Percentiles rank a stretch among this genome's conserved stretches.
Conservation (phyloP, 179 eudicot genomes). For the Beta corolliflora region DNA sequence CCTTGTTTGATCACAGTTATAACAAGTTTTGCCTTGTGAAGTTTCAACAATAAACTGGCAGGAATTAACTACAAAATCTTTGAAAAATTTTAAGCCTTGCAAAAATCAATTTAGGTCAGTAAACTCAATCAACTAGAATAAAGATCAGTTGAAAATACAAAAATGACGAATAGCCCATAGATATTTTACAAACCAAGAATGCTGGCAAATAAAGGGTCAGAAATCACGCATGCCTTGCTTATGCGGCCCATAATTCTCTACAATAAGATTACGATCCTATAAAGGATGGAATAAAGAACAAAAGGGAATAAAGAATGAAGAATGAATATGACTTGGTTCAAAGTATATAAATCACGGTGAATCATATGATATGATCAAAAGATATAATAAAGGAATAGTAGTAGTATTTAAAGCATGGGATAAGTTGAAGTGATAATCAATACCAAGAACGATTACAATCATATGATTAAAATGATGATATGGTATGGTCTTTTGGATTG, state of each 20-base stretch:
- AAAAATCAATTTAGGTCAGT: too few relatives aligned
- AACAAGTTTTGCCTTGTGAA: too few relatives aligned
- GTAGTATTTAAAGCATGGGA: too few relatives aligned
- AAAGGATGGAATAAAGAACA: neutral
- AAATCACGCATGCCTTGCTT: neutral
- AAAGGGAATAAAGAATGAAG: neutral
- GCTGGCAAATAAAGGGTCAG: conserved; percentile 12
- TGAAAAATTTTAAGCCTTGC: too few relatives aligned
- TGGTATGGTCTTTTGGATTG: conserved; percentile 15
- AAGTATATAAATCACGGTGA: neutral
- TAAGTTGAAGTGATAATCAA: neutral
- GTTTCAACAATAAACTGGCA: too few relatives aligned
- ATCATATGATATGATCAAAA: neutral
- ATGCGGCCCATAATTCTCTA: neutral
- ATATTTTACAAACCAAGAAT: conserved; percentile 1
- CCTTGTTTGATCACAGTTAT: too few relatives aligned
- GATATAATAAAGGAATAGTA: neutral
- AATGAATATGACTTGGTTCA: conserved; percentile 24
- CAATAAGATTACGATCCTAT: conserved; percentile 5
- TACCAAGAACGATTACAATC: conserved; percentile 2
- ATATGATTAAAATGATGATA: neutral
- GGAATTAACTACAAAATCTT: too few relatives aligned
- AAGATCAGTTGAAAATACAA: too few relatives aligned
- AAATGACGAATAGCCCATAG: neutral
- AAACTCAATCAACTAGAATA: too few relatives aligned